These are phyloP conservation scores for Pelargonium cotyledonis DNA, from an alignment of 441 rosid genomes.

Conservation along the genomic window DNA sequence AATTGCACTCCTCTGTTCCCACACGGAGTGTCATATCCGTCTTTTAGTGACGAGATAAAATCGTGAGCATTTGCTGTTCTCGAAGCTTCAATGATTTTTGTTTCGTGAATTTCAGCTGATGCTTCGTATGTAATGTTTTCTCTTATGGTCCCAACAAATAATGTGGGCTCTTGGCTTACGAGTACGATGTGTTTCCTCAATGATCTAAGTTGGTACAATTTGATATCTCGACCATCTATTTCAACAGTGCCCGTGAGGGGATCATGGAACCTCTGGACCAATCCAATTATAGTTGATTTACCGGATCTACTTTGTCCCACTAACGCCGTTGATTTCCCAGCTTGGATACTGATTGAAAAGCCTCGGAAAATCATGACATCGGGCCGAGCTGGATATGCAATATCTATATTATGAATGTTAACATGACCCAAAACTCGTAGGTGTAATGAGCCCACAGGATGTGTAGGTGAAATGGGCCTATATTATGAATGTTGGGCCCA, in stretches of 20 bases:
- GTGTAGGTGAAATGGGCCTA: too few relatives aligned
- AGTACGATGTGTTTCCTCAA: conserved; percentile 49
- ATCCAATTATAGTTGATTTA: conserved; percentile 49
- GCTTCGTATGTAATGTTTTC: conserved; percentile 51
- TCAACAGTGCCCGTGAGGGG: conserved; percentile 36
- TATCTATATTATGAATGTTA: conserved; percentile 44
- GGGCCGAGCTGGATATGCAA: conserved; percentile 54
- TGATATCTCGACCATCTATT: conserved; percentile 46
- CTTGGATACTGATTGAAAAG: conserved; percentile 38
- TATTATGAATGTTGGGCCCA: too few relatives aligned
- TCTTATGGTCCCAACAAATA: conserved; percentile 51
- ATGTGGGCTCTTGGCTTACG: conserved; percentile 60
- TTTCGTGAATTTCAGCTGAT: conserved; percentile 32
- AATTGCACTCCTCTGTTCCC: conserved; percentile 66
- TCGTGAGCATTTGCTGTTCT: conserved; percentile 52
- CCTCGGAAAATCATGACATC: conserved; percentile 45
- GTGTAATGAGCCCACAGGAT: too few relatives aligned
- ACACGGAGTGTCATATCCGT: conserved; percentile 49
- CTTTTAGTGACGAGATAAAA: conserved; percentile 60
- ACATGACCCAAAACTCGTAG: too few relatives aligned
- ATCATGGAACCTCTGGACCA: conserved; percentile 59
- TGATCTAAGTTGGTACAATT: conserved; percentile 33
- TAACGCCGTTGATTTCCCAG: conserved; percentile 46
- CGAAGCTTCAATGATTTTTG: conserved; percentile 46
- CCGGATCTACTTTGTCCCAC: conserved; percentile 62